Evolutionary conservation across 108 stramenopile genomes (phyloP).

Genomic region (Discostella pseudostelligera): DNA sequence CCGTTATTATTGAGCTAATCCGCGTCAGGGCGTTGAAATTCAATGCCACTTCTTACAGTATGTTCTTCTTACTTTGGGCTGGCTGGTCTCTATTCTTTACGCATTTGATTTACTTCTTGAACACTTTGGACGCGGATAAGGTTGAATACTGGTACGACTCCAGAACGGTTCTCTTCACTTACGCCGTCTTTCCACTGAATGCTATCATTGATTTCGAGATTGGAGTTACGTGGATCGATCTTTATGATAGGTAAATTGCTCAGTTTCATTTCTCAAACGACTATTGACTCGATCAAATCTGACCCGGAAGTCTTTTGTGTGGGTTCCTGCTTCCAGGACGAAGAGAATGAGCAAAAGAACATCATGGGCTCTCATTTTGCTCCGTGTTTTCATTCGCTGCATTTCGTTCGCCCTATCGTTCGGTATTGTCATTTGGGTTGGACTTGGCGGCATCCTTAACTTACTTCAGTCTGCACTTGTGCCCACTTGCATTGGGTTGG

Average conservation of each 20-base stretch:
- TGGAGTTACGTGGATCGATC: constrained; percentile 47
- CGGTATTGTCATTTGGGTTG: constrained; percentile 7
- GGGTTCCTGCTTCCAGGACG: constrained; percentile 20
- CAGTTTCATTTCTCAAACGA: background rate
- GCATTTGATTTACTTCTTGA: constrained; percentile 27
- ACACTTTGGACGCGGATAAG: constrained; percentile 31
- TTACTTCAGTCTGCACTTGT: constrained; percentile 13
- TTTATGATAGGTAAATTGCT: constrained; percentile 15
- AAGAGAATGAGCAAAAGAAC: constrained; percentile 44
- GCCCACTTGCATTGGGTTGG: constrained; percentile 10
- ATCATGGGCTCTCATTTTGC: constrained; percentile 20
- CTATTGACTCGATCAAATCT: background rate
- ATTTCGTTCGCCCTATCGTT: constrained; percentile 15
- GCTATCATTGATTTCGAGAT: constrained; percentile 39
- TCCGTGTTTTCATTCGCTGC: constrained; percentile 20
- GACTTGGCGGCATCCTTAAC: constrained; percentile 1
- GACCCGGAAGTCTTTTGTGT: background rate
- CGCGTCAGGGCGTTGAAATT: constrained; percentile 33
- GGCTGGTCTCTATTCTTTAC: background rate
- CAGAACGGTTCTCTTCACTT: constrained; percentile 17
- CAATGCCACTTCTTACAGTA: constrained; percentile 38
- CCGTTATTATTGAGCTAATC: constrained; percentile 27
- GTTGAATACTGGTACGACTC: constrained; percentile 38
- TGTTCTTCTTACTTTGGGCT: constrained; percentile 22
- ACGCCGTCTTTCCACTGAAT: background rate